Conservation (phyloP, 2,329 filamentous ascomycete species). For the Colletotrichum plurivorum region DNA sequence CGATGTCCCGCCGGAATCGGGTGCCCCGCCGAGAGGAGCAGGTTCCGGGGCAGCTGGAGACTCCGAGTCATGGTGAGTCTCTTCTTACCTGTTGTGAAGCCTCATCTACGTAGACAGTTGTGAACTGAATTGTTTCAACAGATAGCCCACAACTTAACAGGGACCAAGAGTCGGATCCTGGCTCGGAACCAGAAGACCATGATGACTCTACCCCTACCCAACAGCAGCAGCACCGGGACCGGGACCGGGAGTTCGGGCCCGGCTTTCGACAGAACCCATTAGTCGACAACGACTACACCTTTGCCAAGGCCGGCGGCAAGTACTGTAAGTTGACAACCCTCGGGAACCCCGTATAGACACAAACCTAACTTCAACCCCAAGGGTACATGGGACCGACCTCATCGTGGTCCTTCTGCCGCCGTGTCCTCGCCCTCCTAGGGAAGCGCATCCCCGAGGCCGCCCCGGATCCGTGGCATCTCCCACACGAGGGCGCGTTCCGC, state of each 20-base stretch:
- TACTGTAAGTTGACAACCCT: conserved; percentile 45
- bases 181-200: conserved; percentile 17
- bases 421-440: conserved; percentile 50
- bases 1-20: conserved; percentile 19
- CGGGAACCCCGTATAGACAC: not conserved
- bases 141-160: conserved; percentile 20
- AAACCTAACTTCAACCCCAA: conserved; percentile 6
- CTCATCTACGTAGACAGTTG: not conserved
- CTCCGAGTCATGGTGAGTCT: conserved; percentile 25
- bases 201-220: conserved; percentile 7
- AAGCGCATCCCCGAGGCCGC: conserved; percentile 50
- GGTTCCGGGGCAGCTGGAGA: conserved; percentile 18
- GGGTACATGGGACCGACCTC: conserved; percentile 54
- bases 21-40: not conserved
- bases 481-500: conserved; percentile 47
- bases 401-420: conserved; percentile 53
- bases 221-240: not conserved
- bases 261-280: conserved; percentile 47
- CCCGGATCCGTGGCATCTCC: conserved; percentile 49
- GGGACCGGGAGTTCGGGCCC: conserved; percentile 23
- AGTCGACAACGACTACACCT: conserved; percentile 50
- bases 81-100: not conserved
- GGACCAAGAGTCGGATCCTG: conserved; percentile 23
- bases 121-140: conserved; percentile 2
- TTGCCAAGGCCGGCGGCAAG: conserved; percentile 48